These are phyloP conservation scores for Tetracladium marchalianum DNA, from an alignment of 495 filamentous ascomycete species.

Conservation along the genomic window DNA sequence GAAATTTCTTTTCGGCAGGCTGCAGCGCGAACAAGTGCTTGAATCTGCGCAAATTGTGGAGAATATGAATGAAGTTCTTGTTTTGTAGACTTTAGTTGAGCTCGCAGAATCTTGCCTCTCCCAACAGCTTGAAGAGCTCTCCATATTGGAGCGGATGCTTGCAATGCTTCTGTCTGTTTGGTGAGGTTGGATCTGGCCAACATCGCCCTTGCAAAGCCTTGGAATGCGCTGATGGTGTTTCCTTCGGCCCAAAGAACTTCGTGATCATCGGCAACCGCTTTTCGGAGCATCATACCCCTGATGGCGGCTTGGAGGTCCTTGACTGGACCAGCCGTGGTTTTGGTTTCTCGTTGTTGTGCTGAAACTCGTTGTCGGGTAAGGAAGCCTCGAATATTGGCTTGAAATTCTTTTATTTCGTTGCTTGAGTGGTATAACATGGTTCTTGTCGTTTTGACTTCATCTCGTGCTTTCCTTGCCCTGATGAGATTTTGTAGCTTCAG, in stretches of 20 bases:
- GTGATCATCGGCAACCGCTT: conserved; percentile 21
- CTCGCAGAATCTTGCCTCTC: conserved; percentile 39
- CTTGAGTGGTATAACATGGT: conserved; percentile 43
- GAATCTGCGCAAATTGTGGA: conserved; percentile 32
- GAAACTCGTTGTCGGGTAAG: conserved; percentile 39
- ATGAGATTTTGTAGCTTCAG: conserved; percentile 76
- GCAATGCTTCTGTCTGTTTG: conserved; percentile 24
- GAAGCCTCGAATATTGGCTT: conserved; percentile 57
- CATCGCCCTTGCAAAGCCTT: conserved; percentile 29
- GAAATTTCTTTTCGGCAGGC: conserved; percentile 38
- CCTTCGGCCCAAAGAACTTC: conserved; percentile 26
- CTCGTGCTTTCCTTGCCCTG: conserved; percentile 64
- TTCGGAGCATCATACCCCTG: conserved; percentile 41
- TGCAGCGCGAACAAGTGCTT: conserved; percentile 39
- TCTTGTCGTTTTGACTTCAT: conserved; percentile 53
- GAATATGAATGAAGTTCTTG: conserved; percentile 27
- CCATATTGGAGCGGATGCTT: conserved; percentile 18
- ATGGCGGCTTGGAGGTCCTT: conserved; percentile 60
- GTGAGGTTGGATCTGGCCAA: conserved; percentile 32
- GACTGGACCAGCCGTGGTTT: conserved; percentile 33
- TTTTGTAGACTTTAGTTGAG: conserved; percentile 26
- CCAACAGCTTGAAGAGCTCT: conserved; percentile 37
- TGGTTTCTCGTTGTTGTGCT: conserved; percentile 44
- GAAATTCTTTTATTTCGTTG: conserved; percentile 48
- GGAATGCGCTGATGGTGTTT: conserved; percentile 21